phyloP scores from a whole-genome alignment of 257 asterid genomes.

The Ajuga chamaepitys region DNA sequence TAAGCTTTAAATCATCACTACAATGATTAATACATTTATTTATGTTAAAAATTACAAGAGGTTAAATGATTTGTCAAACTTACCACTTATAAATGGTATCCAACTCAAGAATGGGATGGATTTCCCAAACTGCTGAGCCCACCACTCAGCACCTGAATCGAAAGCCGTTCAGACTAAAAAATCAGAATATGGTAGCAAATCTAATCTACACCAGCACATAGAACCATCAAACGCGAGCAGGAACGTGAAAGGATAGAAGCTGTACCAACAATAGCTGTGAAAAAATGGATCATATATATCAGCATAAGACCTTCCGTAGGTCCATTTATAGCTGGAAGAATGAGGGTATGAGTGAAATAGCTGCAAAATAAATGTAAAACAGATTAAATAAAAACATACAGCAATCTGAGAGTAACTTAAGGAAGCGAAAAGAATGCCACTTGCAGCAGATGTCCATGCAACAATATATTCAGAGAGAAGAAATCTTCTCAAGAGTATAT shows the following conservation, averaged over 20 bases:
- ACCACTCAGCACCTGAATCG: slow-evolving; percentile 88
- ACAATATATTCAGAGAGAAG: not conserved
- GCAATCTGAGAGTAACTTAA: not conserved
- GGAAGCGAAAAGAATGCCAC: not conserved
- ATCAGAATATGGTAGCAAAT: not conserved
- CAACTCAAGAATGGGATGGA: slow-evolving; percentile 68
- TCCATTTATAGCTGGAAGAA: slow-evolving; percentile 95
- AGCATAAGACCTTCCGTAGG: slow-evolving; percentile 98
- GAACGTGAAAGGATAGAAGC: slow-evolving; percentile 21
- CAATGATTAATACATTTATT: not conserved
- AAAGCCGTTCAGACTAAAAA: slow-evolving; percentile 18
- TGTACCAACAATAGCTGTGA: slow-evolving; percentile 81
- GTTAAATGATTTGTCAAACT: slow-evolving; percentile 19
- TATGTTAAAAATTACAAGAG: not conserved
- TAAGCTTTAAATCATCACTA: not conserved
- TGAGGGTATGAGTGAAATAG: slow-evolving; percentile 90
- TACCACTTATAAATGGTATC: slow-evolving; percentile 78
- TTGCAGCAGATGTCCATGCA: slow-evolving; percentile 9
- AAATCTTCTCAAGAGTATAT: not conserved
- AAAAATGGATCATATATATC: slow-evolving; percentile 76
- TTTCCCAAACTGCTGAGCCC: slow-evolving; percentile 76
- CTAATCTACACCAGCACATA: not conserved
- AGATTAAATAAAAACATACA: not conserved
- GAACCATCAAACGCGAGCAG: not conserved
- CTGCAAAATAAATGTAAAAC: slow-evolving; percentile 36